Conservation (phyloP, 345 rosid species). For the Murraya koenigii region DNA sequence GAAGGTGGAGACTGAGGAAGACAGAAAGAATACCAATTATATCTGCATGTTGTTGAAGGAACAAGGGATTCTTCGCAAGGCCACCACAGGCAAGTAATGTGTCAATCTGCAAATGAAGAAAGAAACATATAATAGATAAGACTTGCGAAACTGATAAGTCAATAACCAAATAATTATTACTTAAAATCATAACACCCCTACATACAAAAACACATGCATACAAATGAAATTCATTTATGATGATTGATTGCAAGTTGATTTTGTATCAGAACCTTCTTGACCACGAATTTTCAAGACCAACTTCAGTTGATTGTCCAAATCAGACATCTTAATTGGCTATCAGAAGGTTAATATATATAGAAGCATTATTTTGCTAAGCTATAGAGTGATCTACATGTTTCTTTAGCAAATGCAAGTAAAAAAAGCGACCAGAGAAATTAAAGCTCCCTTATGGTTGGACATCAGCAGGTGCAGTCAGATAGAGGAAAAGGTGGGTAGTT, state of each 20-base stretch:
- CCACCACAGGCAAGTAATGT: constrained; percentile 89
- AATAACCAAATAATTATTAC: constrained; percentile 3
- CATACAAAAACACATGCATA: neutral
- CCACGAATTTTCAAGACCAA: neutral
- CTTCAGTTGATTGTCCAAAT: neutral
- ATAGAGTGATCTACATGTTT: neutral
- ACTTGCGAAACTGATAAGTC: neutral
- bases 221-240: neutral
- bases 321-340: neutral
- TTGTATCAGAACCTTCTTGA: neutral
- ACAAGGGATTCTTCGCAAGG: constrained; percentile 68
- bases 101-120: constrained; percentile 53
- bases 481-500: too few species aligned
- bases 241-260: neutral
- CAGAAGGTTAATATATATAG: neutral
- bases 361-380: neutral
- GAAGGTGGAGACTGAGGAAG: constrained; percentile 1
- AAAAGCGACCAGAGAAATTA: neutral
- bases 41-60: constrained; percentile 89
- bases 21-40: constrained; percentile 51
- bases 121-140: neutral
- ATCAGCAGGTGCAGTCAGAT: too few species aligned
- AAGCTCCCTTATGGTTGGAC: neutral
- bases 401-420: neutral
- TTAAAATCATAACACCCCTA: constrained; percentile 1